Percentiles rank a stretch among this genome's conserved stretches.
Conservation (phyloP, 208 protist genomes). For the Zelonia costaricensis region DNA sequence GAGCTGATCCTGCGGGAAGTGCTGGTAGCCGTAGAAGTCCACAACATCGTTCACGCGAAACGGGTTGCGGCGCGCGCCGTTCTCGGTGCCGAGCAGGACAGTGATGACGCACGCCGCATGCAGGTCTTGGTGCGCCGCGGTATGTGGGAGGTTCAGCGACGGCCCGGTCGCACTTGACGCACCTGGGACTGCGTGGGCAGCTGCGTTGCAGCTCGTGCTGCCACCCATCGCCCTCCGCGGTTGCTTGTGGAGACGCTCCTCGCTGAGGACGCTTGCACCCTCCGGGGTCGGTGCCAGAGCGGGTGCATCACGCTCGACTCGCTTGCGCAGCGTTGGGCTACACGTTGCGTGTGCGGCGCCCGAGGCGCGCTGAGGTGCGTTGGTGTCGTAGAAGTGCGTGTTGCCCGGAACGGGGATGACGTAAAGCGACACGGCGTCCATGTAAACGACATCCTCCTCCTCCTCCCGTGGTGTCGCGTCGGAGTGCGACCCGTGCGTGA, state of each 20-base stretch:
- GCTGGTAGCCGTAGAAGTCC: slow-evolving; percentile 77
- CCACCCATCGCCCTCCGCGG: too few species aligned
- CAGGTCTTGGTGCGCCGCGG: slow-evolving; percentile 10
- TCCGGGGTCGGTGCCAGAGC: too few species aligned
- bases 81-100: slow-evolving; percentile 12
- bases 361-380: slow-evolving; percentile 2
- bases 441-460: slow-evolving; percentile 24
- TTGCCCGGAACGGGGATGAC: slow-evolving; percentile 86
- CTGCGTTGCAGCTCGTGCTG: not conserved
- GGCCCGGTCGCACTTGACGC: not conserved
- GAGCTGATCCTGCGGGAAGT: slow-evolving; percentile 33
- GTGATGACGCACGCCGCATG: slow-evolving; percentile 34
- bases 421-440: slow-evolving; percentile 70
- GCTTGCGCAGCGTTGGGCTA: slow-evolving; percentile 13
- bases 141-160: slow-evolving; percentile 35
- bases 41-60: slow-evolving; percentile 69
- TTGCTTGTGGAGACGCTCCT: not conserved
- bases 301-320: slow-evolving; percentile 8
- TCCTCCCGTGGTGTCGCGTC: not conserved
- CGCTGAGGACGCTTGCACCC: not conserved
- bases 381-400: slow-evolving; percentile 53
- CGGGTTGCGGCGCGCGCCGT: not conserved
- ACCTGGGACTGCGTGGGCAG: not conserved
- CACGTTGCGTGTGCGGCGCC: slow-evolving; percentile 5
- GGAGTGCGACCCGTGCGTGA: slow-evolving; percentile 15